A percentile compares a stretch with the other conserved stretches of the same genome.
phyloP scores from a whole-genome alignment of 176 grass and related monocot genomes.

The Puya raimondii region DNA sequence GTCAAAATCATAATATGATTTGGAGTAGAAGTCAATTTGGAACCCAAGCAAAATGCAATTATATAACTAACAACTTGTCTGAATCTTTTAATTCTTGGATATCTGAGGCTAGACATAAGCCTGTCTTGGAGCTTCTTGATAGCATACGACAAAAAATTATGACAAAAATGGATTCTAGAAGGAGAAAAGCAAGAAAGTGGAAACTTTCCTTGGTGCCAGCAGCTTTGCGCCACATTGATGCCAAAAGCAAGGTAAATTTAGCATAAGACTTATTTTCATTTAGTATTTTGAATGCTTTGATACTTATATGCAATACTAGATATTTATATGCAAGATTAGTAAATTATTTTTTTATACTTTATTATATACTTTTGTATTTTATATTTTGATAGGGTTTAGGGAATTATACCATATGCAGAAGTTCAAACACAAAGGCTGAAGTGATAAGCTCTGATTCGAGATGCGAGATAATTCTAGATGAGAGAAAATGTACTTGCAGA shows the following conservation, averaged over 20 bases:
- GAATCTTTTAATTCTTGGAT: conserved; percentile 17
- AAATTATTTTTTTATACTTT: not conserved
- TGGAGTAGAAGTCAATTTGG: conserved; percentile 21
- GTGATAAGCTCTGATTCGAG: not conserved
- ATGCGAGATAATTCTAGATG: conserved; percentile 10
- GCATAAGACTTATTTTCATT: not conserved
- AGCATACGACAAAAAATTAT: conserved; percentile 12
- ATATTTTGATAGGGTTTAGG: conserved; percentile 8
- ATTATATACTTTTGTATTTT: not conserved
- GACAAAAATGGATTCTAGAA: conserved; percentile 5
- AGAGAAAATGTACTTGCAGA: conserved; percentile 15
- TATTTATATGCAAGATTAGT: not conserved
- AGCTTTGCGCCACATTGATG: not conserved
- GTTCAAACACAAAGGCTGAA: conserved; percentile 2
- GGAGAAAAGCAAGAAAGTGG: not conserved
- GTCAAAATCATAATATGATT: conserved; percentile 7
- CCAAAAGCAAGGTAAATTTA: not conserved
- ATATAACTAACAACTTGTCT: conserved; percentile 9
- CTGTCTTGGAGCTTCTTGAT: conserved; percentile 16
- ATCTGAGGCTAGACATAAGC: not conserved
- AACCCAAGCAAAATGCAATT: conserved; percentile 5
- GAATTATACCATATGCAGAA: not conserved
- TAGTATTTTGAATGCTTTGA: too few relatives aligned
- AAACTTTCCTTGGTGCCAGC: not conserved
- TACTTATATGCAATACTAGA: too few relatives aligned